A percentile compares a stretch with the other conserved stretches of the same genome.
phyloP scores from a whole-genome alignment of 1,139 yeast genomes.

The Saccharomyces pastorianus region DNA sequence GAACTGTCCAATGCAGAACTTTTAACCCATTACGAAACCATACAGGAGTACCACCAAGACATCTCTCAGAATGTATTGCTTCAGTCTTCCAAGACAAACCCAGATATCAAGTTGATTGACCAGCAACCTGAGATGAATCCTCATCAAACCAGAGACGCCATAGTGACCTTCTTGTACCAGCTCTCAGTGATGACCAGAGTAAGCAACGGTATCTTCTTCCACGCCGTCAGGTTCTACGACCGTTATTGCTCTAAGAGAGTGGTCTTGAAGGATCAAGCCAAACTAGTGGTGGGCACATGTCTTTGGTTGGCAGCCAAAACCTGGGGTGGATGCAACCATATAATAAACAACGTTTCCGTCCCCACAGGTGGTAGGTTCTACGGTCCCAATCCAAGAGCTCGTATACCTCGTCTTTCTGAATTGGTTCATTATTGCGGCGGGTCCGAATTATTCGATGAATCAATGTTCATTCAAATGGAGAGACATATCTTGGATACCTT shows the following conservation, averaged over 20 bases:
- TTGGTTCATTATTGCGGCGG: conserved; percentile 53
- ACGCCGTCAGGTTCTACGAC: conserved; percentile 63
- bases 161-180: conserved; percentile 52
- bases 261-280: conserved; percentile 84
- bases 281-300: conserved; percentile 86
- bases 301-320: conserved; percentile 90
- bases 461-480: conserved; percentile 94
- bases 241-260: conserved; percentile 86
- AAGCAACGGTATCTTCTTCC: conserved; percentile 71
- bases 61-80: conserved; percentile 39
- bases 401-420: conserved; percentile 57
- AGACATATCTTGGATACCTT: conserved; percentile 76
- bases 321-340: conserved; percentile 68
- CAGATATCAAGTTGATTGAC: conserved; percentile 63
- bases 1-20: conserved; percentile 46
- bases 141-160: conserved; percentile 51
- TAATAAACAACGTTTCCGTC: conserved; percentile 50
- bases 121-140: conserved; percentile 96
- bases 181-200: conserved; percentile 59
- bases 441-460: conserved; percentile 67
- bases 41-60: conserved; percentile 49
- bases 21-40: conserved; percentile 38
- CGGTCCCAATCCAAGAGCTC: conserved; percentile 60
- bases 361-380: conserved; percentile 51
- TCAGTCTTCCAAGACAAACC: conserved; percentile 35